Base-by-base conservation (phyloP, 2,329 filamentous ascomycete genomes). In the Ceratocystis ficicola region DNA sequence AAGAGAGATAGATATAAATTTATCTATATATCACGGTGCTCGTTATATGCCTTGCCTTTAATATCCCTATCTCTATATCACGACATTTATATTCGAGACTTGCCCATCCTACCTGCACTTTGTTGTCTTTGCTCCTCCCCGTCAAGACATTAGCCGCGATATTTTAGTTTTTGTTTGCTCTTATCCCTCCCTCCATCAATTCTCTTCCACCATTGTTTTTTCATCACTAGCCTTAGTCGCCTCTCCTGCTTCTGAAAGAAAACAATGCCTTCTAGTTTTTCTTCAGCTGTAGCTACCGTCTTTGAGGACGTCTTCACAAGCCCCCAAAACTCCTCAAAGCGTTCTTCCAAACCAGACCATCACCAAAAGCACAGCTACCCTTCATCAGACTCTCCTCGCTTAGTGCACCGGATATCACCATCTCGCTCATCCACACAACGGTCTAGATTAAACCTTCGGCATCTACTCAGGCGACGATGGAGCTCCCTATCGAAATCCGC, bases 391-490 rank as follows among this genome's bases (percentile, higher is more conserved):
- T 64, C 65, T 1, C 65, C 65, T 10, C 65, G 57, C 15, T 62
- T 66, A n/a, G 32, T 64, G 22, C 65, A 28, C 60, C 65, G 61
- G 7, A 48, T 30, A 15, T 64, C 65, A 12, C 30, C 61, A 20
- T 30, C 57, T 22, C 63, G 44, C 30, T 48, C 50, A 30, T 46
- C 62, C 52, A 25, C 60, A 12, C 60, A 41, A 20, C 44, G 60
- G 20, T 57, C 60, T 5, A 36, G 44, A 3, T 44, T 64, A 30
- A 55, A 55, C 20, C 44, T 66, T n/a, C 65, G 60, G 20, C 61
- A 57, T 20, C 44, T 66, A 6, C 25, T 66, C 17, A 62, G 65
- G n/a, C 52, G 61, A 17, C 62, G 52, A 25, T 66, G 65, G 65
- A 36, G 57, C 62, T 66, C 62, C n/a, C 55, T 61, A 25, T 64